Evolutionary conservation across 768 basidiomycete species (phyloP), one percentile per base, ranked within the genome.

Genomic region (Boletus sp.): DNA sequence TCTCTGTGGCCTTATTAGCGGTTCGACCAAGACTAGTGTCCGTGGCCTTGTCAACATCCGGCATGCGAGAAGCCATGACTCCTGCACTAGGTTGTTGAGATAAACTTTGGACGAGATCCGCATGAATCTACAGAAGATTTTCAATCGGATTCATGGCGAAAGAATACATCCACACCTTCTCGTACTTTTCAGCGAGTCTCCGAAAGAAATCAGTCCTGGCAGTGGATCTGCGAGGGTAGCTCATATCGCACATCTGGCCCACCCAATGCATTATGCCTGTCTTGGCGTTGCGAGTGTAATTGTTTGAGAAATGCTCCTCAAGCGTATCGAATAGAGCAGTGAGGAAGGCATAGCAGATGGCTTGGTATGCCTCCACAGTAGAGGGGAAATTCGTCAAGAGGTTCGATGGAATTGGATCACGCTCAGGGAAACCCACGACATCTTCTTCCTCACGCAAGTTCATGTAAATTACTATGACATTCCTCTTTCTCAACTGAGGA

Each of bases 181-280:
- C 11, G 1, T 51, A 47, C 4, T 29, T 48, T 11, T 15, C 7
- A 10, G n/a, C n/a, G n/a, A n/a, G n/a, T n/a, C n/a, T n/a, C n/a
- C n/a, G n/a, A n/a, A n/a, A n/a, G n/a, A n/a, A 51, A 13, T 47
- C 33, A 2, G 7, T 0, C 19, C 51, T 51, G 2, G 34, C 45
- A 9, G 34, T 5, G 21, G 11, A 13, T 25, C 25, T 29, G 8
- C 25, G 46, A 13, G 38, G 29, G 17, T 39, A 2, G 3, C 27
- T 33, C 30, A 39, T 50, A 15, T 53, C 21, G 47, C 52, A 53
- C 38, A 53, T 53, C 9, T 50, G 15, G 10, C 8, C 5, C 8
- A 19, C 14, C 47, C 37, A 49, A 11, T 8, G 5, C 44, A 52
- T 15, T 8, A 38, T 6, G 4, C 19, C 43, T 8, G 19, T 8